Evolutionary conservation across 1,139 yeast genomes (phyloP).

Genomic region (Yamadazyma buinensis): DNA sequence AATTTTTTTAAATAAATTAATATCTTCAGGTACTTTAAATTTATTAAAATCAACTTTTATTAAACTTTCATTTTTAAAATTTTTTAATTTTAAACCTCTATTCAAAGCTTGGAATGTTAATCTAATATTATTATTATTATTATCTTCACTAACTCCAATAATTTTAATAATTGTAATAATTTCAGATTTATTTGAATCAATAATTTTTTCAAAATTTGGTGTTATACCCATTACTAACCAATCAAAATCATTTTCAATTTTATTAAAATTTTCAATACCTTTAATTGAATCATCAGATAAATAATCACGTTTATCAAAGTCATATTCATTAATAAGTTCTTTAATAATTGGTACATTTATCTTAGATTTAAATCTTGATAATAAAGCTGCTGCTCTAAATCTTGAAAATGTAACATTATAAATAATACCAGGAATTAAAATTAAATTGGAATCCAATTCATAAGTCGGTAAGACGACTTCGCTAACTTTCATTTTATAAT

Average conservation of each 20-base stretch:
- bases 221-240: conserved; percentile 39
- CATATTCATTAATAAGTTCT: conserved; percentile 32
- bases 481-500: conserved; percentile 1
- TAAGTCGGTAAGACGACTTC: conserved; percentile 32
- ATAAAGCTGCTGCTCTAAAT: conserved; percentile 45
- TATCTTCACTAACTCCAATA: conserved; percentile 46
- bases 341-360: conserved; percentile 28
- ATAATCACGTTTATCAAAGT: conserved; percentile 22
- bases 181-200: conserved; percentile 14
- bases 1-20: conserved; percentile 22
- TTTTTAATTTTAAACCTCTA: conserved; percentile 34
- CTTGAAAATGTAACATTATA: conserved; percentile 53
- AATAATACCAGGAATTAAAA: conserved; percentile 58
- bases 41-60: conserved; percentile 26
- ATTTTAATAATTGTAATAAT: conserved; percentile 48
- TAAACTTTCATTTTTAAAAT: conserved; percentile 26
- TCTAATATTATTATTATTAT: conserved; percentile 31
- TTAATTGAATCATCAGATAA: conserved; percentile 23
- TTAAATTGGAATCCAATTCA: conserved; percentile 42
- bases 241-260: conserved; percentile 20
- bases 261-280: conserved; percentile 31
- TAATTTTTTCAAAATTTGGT: conserved; percentile 38
- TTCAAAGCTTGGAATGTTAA: conserved; percentile 54
- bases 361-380: conserved; percentile 34
- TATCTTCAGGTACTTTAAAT: conserved; percentile 17